Percentiles rank a stretch among this genome's conserved stretches.
Conservation (phyloP, 305 asterid species). For the Galium porrigens region DNA sequence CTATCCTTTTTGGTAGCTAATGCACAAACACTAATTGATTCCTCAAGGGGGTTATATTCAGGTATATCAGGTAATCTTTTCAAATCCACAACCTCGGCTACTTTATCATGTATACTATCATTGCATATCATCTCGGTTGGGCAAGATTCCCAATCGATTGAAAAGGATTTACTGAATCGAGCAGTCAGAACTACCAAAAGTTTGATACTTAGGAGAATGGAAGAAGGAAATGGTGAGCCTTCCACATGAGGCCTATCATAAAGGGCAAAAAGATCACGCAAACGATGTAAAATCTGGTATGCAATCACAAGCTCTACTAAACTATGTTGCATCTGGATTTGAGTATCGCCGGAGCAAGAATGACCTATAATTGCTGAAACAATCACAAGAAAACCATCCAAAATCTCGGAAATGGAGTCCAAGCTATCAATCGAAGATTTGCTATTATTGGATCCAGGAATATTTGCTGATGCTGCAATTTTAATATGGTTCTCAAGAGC, state of each 20-base stretch:
- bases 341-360: conserved; percentile 44
- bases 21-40: conserved; percentile 19
- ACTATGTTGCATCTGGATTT: conserved; percentile 80
- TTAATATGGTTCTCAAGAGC: conserved; percentile 83
- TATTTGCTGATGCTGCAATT: conserved; percentile 72
- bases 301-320: conserved; percentile 77
- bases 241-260: conserved; percentile 95
- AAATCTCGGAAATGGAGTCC: conserved; percentile 62
- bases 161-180: conserved; percentile 54
- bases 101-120: conserved; percentile 19
- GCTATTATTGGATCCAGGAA: conserved; percentile 40
- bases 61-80: conserved; percentile 33
- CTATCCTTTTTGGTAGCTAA: conserved; percentile 16
- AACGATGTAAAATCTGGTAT: conserved; percentile 79
- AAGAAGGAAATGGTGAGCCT: conserved; percentile 91
- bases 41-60: conserved; percentile 38
- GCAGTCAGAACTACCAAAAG: conserved; percentile 68
- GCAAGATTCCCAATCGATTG: conserved; percentile 61
- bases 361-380: conserved; percentile 69
- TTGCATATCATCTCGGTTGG: conserved; percentile 25
- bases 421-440: conserved; percentile 47
- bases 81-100: conserved; percentile 28
- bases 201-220: conserved; percentile 72
- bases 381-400: conserved; percentile 73
- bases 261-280: conserved; percentile 91